A percentile compares a stretch with the other conserved stretches of the same genome.
Conservation (phyloP, 495 filamentous ascomycete species). For the Aspergillus olivimuriae region DNA sequence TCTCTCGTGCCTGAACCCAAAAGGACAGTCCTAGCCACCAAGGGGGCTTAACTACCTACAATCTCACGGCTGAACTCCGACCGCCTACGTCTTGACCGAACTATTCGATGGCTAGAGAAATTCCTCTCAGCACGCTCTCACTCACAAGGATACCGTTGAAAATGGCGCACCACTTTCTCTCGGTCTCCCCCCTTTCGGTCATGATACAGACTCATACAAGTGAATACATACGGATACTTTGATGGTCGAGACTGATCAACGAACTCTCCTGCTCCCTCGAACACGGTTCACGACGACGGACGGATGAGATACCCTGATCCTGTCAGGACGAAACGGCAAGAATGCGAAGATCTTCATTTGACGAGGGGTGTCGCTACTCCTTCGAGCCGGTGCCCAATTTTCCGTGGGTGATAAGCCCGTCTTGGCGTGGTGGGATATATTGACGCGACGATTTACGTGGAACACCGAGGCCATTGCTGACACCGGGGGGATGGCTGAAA, state of each 20-base stretch:
- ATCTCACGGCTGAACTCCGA: too few relatives aligned
- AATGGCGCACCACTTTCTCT: too few relatives aligned
- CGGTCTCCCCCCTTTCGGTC: conserved; percentile 1
- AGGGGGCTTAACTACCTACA: too few relatives aligned
- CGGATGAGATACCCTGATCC: neutral
- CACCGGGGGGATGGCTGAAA: neutral
- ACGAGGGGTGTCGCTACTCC: neutral
- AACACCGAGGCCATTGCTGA: too few relatives aligned
- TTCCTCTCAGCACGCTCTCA: too few relatives aligned
- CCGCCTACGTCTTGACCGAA: too few relatives aligned
- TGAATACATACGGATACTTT: conserved; percentile 8
- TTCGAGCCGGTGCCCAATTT: neutral
- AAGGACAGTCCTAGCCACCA: too few relatives aligned
- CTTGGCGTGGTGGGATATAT: conserved; percentile 7
- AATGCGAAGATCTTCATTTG: conserved; percentile 8
- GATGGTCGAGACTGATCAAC: neutral
- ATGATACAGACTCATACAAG: conserved; percentile 2
- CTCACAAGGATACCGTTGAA: too few relatives aligned
- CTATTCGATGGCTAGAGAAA: too few relatives aligned
- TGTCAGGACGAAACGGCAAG: neutral
- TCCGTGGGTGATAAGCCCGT: conserved; percentile 7
- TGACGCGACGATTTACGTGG: neutral
- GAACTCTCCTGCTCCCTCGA: neutral
- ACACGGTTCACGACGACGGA: neutral
- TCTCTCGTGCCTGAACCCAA: too few relatives aligned